phyloP scores from a whole-genome alignment of 106 monocot species.

The Posidonia australis region DNA sequence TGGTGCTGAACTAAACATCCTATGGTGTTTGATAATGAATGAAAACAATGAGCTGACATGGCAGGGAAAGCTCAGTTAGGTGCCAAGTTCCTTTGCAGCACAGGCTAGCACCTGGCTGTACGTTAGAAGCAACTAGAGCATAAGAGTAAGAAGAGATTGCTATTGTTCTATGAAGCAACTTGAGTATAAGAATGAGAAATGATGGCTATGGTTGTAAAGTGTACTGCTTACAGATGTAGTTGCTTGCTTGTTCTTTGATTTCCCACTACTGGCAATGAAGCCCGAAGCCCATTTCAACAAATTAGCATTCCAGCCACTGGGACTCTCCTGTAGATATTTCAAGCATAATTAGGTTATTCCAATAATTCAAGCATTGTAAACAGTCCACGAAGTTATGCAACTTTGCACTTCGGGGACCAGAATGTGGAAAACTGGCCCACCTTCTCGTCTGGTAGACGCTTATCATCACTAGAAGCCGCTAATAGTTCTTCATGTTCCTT shows the following conservation, averaged over 20 bases:
- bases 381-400: not conserved
- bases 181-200: too few species aligned
- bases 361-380: not conserved
- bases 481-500: slow-evolving; percentile 79
- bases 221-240: slow-evolving; percentile 25
- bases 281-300: slow-evolving; percentile 91
- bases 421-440: not conserved
- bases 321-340: slow-evolving; percentile 27
- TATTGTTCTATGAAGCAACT: too few species aligned
- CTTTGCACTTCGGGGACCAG: not conserved
- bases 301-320: slow-evolving; percentile 70
- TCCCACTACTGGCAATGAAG: slow-evolving; percentile 60
- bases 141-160: too few species aligned
- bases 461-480: slow-evolving; percentile 40
- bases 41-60: too few species aligned
- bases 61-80: too few species aligned
- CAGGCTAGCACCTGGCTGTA: too few species aligned
- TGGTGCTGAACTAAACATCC: too few species aligned
- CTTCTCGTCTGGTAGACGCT: slow-evolving; percentile 16
- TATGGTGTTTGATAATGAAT: too few species aligned
- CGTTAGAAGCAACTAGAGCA: too few species aligned
- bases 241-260: slow-evolving; percentile 34
- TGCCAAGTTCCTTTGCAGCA: too few species aligned
- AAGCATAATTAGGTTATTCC: not conserved
- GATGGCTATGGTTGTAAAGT: not conserved